phyloP scores from a whole-genome alignment of 352 stramenopile genomes.

The Aphanomyces stellatus region DNA sequence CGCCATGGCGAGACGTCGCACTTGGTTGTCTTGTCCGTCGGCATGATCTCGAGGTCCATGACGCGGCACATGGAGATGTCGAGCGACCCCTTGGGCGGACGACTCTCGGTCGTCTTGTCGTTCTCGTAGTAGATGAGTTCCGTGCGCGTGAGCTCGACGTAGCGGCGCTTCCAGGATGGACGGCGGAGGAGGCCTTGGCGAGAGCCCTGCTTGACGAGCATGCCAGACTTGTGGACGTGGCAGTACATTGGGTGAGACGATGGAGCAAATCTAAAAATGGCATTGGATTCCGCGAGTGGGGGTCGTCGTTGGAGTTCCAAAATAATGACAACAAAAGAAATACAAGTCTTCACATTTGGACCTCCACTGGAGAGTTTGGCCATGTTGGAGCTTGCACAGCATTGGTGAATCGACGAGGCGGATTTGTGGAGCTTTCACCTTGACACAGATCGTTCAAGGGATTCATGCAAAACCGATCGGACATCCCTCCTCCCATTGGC shows the following conservation, averaged over 20 bases:
- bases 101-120: background rate
- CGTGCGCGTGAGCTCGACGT: background rate
- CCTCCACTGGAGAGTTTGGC: too few species aligned
- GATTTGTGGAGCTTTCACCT: too few species aligned
- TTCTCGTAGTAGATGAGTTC: background rate
- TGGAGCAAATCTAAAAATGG: background rate
- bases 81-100: background rate
- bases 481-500: too few species aligned
- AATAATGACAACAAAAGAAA: too few species aligned
- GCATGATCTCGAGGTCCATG: background rate
- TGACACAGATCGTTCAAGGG: too few species aligned
- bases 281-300: too few species aligned
- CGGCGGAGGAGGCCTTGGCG: background rate
- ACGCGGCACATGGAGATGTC: background rate
- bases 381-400: too few species aligned
- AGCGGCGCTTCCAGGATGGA: background rate
- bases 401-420: too few species aligned
- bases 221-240: background rate
- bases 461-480: too few species aligned
- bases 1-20: slow-evolving; percentile 40
- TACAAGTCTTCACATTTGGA: too few species aligned
- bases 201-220: background rate
- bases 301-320: too few species aligned
- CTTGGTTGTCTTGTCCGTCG: slow-evolving; percentile 27
- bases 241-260: background rate